Evolutionary conservation across 345 rosid species (phyloP), one percentile per base, ranked within the genome.

Genomic region (Viola odorata): DNA sequence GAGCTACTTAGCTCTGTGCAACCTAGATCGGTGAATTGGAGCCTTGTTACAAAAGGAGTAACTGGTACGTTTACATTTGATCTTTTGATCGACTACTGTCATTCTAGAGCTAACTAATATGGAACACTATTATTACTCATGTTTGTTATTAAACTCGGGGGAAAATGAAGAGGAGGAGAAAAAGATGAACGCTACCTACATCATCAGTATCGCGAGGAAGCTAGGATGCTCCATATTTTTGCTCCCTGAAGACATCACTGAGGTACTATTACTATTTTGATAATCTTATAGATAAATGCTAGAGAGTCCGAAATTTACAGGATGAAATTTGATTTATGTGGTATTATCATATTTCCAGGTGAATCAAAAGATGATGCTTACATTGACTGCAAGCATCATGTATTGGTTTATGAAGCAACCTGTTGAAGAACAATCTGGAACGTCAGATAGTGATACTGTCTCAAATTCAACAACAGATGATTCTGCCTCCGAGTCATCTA

Each of bases 291-390:
- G 7, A 11, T 45, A 10, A n/a, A 47, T 11, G 47, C 12, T 7
- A 42, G 45, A 42, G 11, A 42, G 11, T 11, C 45, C 45, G 3
- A 42, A 42, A 23, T 23, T 23, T 1, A 23, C 32, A 23, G 32
- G 32, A 23, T 23, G 32, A 23, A 23, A 23, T 23, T 0, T 23
- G 32, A 23, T 23, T 23, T 23, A 2, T 23, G 32, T 23, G 32
- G 32, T 23, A 23, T 23, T 23, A 23, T 23, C 32, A 1, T 8
- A 37, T 3, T 40, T 56, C 65, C 83, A 94, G 96, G 99, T 90
- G 75, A 94, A 94, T 62, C 99, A 94, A 74, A 90, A 94, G 84
- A 94, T 94, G 97, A 90, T 94, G 61, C 79, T 94, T 17, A 94
- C 97, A 4, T 72, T 94, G 74, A 87, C 99, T 0, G 97, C 96